Evolutionary conservation across 352 stramenopile species (phyloP).

Genomic region (Phytophthora parvispora): DNA sequence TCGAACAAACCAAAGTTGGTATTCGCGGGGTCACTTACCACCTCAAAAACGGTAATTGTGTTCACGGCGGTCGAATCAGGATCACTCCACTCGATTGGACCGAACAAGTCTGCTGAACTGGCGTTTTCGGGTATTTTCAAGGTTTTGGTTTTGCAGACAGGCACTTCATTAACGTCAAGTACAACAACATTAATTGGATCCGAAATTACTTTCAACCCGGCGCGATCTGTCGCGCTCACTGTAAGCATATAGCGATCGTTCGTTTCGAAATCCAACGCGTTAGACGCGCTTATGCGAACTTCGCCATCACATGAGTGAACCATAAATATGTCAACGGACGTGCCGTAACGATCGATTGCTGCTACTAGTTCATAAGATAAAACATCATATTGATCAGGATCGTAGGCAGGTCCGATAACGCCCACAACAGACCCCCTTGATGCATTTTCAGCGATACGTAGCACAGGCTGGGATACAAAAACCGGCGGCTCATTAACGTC

Average conservation of each 20-base stretch:
- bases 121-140: slow-evolving; percentile 45
- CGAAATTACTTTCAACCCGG: slow-evolving; percentile 38
- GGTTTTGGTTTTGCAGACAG: slow-evolving; percentile 13
- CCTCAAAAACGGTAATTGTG: slow-evolving; percentile 57
- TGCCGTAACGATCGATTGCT: slow-evolving; percentile 30
- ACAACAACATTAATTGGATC: slow-evolving; percentile 15
- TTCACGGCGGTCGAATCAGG: slow-evolving; percentile 47
- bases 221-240: slow-evolving; percentile 55
- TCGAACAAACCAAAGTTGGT: slow-evolving; percentile 15
- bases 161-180: slow-evolving; percentile 26
- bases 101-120: slow-evolving; percentile 22
- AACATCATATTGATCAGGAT: slow-evolving; percentile 60
- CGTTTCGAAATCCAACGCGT: slow-evolving; percentile 48
- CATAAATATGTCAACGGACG: slow-evolving; percentile 58
- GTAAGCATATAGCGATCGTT: slow-evolving; percentile 37
- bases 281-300: slow-evolving; percentile 44
- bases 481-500: slow-evolving; percentile 62
- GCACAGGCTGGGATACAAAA: slow-evolving; percentile 36
- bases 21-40: slow-evolving; percentile 28
- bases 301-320: slow-evolving; percentile 69
- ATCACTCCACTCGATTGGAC: slow-evolving; percentile 49
- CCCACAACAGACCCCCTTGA: slow-evolving; percentile 44
- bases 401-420: slow-evolving; percentile 38
- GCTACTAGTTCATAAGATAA: slow-evolving; percentile 49
- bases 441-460: slow-evolving; percentile 52